These are phyloP conservation scores for Zalerion maritima DNA, from an alignment of 495 filamentous ascomycete species.

Conservation along the genomic window DNA sequence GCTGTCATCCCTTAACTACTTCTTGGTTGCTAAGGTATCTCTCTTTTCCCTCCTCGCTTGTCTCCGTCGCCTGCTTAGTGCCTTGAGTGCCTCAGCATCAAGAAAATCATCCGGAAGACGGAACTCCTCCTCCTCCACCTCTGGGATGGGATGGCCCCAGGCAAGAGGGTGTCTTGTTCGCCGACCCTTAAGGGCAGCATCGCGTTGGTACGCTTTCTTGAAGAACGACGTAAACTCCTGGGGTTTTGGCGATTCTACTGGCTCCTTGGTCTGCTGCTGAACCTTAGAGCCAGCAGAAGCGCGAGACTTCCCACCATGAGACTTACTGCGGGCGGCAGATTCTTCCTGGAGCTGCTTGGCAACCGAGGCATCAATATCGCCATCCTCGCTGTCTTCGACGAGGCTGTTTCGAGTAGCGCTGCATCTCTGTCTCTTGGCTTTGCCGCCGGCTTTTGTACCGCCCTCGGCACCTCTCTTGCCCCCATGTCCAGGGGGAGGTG, in stretches of 20 bases:
- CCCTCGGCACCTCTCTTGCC: constrained; percentile 7
- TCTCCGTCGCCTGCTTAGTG: constrained; percentile 46
- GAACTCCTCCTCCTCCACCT: constrained; percentile 55
- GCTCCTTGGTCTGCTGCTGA: constrained; percentile 7
- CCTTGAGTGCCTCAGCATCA: constrained; percentile 50
- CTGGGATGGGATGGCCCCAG: constrained; percentile 74
- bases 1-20: background rate
- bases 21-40: constrained; percentile 6
- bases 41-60: constrained; percentile 18
- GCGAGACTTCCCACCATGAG: constrained; percentile 10
- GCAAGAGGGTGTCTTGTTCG: constrained; percentile 42
- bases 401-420: constrained; percentile 23
- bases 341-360: constrained; percentile 64
- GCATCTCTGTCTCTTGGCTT: constrained; percentile 11
- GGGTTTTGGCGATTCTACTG: constrained; percentile 30
- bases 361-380: constrained; percentile 59
- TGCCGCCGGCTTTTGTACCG: constrained; percentile 7
- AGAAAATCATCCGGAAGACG: constrained; percentile 54
- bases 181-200: constrained; percentile 50
- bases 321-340: constrained; percentile 30
- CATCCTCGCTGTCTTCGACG: constrained; percentile 43
- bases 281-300: constrained; percentile 12
- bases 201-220: constrained; percentile 57
- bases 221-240: constrained; percentile 83
- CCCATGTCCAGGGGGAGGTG: constrained; percentile 8